Base-by-base conservation (phyloP, 129 eudicot genomes). In the Centella asiatica region DNA sequence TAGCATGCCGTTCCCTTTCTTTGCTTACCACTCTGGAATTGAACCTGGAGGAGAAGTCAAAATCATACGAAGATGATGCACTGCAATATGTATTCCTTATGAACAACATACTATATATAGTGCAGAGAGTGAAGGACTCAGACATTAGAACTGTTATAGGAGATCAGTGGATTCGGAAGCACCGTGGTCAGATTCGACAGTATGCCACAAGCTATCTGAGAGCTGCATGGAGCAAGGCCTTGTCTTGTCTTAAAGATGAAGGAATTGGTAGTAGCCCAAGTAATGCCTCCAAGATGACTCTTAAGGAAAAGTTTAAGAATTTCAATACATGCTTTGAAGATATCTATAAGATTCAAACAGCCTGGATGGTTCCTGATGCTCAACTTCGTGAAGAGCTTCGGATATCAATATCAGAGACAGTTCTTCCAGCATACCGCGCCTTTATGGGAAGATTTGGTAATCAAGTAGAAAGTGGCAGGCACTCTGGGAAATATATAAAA, bases 331-430 rank as follows among this genome's bases (percentile, higher is more conserved):
- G 88, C 65, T 87, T 92, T 60, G 98, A 92, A 74, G 98, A 92
- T 20, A 84, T 92, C 48, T 87, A 92, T 69, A 80, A 88, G 75
- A 49, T 72, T 60, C 97, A 89, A 71, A 63, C 97, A 0, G 77
- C 77, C 49, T 92, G 98, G 95, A 87, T 75, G 67, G 98, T 92
- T 26, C 86, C 95, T 18, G 95, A 87, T 82, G 79, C 73, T 60
- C 98, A 92, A 60, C 90, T 92, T 49, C 83, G 98, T 8, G 87
- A 85, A 68, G 96, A 92, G 64, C 98, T 92, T 76, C 81, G 95
- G 63, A 85, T 89, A 61, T 92, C 98, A 12, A 87, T 92, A 70
- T 92, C 98, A 14, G 96, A 87, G 48, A 92, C 81, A 68, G 88
- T 84, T 19, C 75, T 92, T 62, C 98, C 98, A 10, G 98, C 96